These are phyloP conservation scores for Hemileia vastatrix DNA, from an alignment of 1,284 basidiomycete genomes.

Conservation along the genomic window DNA sequence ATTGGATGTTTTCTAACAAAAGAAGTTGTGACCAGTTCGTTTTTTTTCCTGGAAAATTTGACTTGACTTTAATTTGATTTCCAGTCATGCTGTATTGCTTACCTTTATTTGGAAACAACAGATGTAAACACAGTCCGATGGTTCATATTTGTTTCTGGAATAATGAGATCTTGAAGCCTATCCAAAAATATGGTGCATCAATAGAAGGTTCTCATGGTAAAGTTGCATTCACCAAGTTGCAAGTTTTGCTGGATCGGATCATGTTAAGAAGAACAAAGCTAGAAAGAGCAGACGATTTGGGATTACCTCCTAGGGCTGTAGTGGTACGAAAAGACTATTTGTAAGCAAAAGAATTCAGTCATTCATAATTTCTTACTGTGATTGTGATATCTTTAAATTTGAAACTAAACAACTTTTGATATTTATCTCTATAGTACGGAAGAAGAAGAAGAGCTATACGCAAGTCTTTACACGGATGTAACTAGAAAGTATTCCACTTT, in stretches of 20 bases:
- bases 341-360: conserved; percentile 71
- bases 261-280: conserved; percentile 73
- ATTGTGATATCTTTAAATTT: too few species aligned
- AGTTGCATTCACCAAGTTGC: conserved; percentile 19
- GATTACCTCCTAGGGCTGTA: conserved; percentile 87
- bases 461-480: conserved; percentile 82
- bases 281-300: conserved; percentile 92
- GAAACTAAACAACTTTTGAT: too few species aligned
- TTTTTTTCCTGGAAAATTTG: too few species aligned
- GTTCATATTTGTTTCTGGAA: conserved; percentile 76
- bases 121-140: conserved; percentile 68
- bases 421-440: conserved; percentile 6
- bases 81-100: neutral
- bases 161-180: conserved; percentile 84
- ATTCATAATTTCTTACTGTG: too few species aligned
- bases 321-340: conserved; percentile 84
- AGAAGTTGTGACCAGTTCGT: conserved; percentile 78
- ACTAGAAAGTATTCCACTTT: conserved; percentile 86
- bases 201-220: conserved; percentile 20
- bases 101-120: neutral
- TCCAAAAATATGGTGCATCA: conserved; percentile 60
- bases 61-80: neutral
- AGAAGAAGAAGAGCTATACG: conserved; percentile 54
- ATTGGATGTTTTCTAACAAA: conserved; percentile 80
- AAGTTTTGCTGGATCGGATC: conserved; percentile 64